Evolutionary conservation across 805 yeast genomes (phyloP).

Genomic region (Saccharomyces kudriavzevii): DNA sequence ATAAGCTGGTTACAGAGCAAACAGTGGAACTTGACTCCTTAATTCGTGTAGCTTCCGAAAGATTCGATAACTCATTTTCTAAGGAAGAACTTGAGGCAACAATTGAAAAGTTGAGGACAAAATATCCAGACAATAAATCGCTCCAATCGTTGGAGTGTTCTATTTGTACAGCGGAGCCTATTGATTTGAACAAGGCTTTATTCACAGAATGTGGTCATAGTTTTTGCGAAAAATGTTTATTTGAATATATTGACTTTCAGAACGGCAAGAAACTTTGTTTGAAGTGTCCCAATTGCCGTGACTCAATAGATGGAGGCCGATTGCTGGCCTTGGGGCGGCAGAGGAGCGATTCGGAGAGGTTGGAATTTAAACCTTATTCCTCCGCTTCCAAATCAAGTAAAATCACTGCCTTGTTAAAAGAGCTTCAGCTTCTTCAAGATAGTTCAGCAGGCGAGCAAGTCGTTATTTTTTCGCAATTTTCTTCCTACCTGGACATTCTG

Average conservation of each 20-base stretch:
- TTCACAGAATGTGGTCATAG: conserved; percentile 76
- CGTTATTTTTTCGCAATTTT: conserved; percentile 87
- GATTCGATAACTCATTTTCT: background rate
- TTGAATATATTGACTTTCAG: conserved; percentile 70
- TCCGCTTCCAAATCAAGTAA: conserved; percentile 53
- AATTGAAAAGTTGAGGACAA: conserved; percentile 8
- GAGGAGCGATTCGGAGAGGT: conserved; percentile 21
- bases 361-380: conserved; percentile 18
- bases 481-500: conserved; percentile 70
- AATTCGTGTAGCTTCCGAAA: background rate
- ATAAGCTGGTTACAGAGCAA: conserved; percentile 3
- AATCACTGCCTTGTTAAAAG: conserved; percentile 56
- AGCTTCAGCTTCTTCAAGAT: conserved; percentile 45
- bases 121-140: conserved; percentile 28
- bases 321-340: conserved; percentile 25
- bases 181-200: conserved; percentile 43
- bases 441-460: conserved; percentile 61
- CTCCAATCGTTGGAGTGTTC: conserved; percentile 60
- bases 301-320: conserved; percentile 42
- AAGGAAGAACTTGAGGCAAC: conserved; percentile 5
- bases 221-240: conserved; percentile 64
- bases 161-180: conserved; percentile 68
- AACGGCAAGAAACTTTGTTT: conserved; percentile 36
- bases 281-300: conserved; percentile 74
- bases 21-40: background rate